Base-by-base conservation (phyloP, 441 rosid genomes). In the Erodium texanum region DNA sequence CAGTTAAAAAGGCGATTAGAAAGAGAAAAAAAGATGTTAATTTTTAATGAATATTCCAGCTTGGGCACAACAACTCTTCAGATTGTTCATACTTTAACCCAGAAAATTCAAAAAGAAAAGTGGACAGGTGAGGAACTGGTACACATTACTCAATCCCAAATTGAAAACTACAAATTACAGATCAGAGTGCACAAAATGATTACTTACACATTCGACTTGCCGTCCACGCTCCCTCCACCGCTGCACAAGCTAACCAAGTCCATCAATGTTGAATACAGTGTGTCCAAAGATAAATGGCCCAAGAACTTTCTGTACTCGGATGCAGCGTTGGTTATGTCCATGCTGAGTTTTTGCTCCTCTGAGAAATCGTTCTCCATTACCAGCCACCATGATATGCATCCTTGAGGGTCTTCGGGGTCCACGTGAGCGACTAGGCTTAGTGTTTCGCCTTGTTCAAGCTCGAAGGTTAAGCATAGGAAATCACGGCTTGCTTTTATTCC, bases 331-430 rank as follows among this genome's bases (percentile, higher is more conserved):
- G 68, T 69, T 3, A 73, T 56, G 73, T 80, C 83, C 52, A 68
- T 48, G 23, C 71, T 71, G 63, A 81, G 83, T 71, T 82, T 87
- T 71, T 74, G 73, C 80, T 88, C 95, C 64, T 80, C 87, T 0
- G 86, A 78, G 71, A 84, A 84, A 38, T 89, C 89, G 62, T 85
- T 86, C 76, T 92, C 98, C 95, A 86, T 84, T 41, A 85, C 87
- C 73, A 93, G 74, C 97, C 92, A 93, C 97, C 97, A 93, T 0
- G 91, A 84, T 71, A 90, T 88, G 81, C 96, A 85, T 36, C 97
- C 98, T 48, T 76, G 73, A 22, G 59, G 34, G 45, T 82, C 91
- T 64, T 87, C 92, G 0, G 91, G 91, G 76, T 89, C 89, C 66
- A 93, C 93, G 15, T 85, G 98, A 0, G 96, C 96, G 67, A 85